Evolutionary conservation across 2,329 filamentous ascomycete species (phyloP), one percentile per base, ranked within the genome.

Genomic region (Metarhizium album): DNA sequence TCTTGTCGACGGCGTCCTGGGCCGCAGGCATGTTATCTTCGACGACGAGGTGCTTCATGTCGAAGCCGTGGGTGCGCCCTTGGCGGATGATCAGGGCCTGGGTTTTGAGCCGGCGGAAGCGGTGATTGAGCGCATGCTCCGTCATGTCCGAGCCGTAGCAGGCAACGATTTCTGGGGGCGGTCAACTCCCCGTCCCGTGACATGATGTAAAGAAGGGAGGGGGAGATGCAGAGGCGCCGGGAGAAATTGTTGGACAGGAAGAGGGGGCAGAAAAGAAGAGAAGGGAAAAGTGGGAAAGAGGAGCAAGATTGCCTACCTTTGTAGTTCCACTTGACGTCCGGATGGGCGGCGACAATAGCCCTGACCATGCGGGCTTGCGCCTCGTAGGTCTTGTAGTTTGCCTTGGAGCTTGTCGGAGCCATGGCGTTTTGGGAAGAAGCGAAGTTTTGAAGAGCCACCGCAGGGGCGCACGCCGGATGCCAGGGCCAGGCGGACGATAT

Each of bases 381-480:
- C 62, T 84, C 80, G 60, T 80, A 82, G 2, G 70, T 72, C 54
- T 75, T 77, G 67, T 82, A 84, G 57, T 80, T 82, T 14, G 76
- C 71, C 50, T 72, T 72, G 48, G 59, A 48, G 33, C 53, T 63
- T 29, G 63, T 46, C 3, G 71, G 63, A 3, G 75, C 67, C 76
- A 80, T 79, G 13, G 20, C 22, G n/a, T 40, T 16, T 43, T 6
- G 8, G 38, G n/a, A 6, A 9, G 5, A 29, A 29, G 27, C n/a
- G 38, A 5, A 18, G n/a, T 20, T 18, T 18, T 7, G n/a, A n/a
- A n/a, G n/a, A n/a, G n/a, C n/a, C n/a, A 11, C n/a, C 18, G 16
- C 18, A 18, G 18, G 5, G 38, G 38, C 3, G 38, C 14, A 13
- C 5, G 9, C 8, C 3, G 16, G 35, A 37, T 5, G 35, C 13